Conservation (phyloP, 805 yeast genomes). For the Saturnispora diversa region DNA sequence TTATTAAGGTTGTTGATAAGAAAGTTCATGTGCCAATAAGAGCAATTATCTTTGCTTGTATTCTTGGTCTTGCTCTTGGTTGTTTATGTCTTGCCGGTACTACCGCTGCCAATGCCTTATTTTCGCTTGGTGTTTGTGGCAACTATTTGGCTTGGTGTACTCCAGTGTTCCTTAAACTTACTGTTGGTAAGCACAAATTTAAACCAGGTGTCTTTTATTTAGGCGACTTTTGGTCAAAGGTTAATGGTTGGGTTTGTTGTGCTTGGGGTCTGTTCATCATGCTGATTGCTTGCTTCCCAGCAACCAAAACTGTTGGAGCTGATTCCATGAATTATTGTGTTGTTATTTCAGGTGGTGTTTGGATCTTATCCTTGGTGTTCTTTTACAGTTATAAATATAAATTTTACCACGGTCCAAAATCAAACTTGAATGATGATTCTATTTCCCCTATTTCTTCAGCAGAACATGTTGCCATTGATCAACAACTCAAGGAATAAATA, state of each 20-base stretch:
- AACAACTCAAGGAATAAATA: slow-evolving; percentile 1
- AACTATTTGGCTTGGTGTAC: slow-evolving; percentile 53
- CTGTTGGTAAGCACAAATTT: slow-evolving; percentile 40
- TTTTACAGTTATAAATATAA: slow-evolving; percentile 22
- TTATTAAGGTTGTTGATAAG: slow-evolving; percentile 47
- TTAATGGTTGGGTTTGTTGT: slow-evolving; percentile 39
- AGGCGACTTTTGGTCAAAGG: slow-evolving; percentile 40
- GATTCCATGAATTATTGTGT: slow-evolving; percentile 31
- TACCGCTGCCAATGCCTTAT: slow-evolving; percentile 57
- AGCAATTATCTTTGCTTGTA: slow-evolving; percentile 47
- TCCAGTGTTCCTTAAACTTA: slow-evolving; percentile 45
- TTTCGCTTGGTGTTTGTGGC: slow-evolving; percentile 52
- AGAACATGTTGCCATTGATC: slow-evolving; percentile 6
- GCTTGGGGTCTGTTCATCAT: slow-evolving; percentile 44
- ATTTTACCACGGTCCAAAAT: slow-evolving; percentile 23
- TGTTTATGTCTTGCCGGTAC: slow-evolving; percentile 46
- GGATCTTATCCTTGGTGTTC: slow-evolving; percentile 22
- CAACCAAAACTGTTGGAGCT: slow-evolving; percentile 29
- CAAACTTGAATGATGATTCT: slow-evolving; percentile 16
- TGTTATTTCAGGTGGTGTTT: slow-evolving; percentile 29
- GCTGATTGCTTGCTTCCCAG: slow-evolving; percentile 53
- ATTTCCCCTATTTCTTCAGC: slow-evolving; percentile 10
- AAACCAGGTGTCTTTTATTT: slow-evolving; percentile 57
- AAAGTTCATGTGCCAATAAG: slow-evolving; percentile 49
- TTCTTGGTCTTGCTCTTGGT: slow-evolving; percentile 42